These are phyloP conservation scores for Hamamelis virginiana DNA, from an alignment of 164 flowering plant genomes.

Conservation along the genomic window DNA sequence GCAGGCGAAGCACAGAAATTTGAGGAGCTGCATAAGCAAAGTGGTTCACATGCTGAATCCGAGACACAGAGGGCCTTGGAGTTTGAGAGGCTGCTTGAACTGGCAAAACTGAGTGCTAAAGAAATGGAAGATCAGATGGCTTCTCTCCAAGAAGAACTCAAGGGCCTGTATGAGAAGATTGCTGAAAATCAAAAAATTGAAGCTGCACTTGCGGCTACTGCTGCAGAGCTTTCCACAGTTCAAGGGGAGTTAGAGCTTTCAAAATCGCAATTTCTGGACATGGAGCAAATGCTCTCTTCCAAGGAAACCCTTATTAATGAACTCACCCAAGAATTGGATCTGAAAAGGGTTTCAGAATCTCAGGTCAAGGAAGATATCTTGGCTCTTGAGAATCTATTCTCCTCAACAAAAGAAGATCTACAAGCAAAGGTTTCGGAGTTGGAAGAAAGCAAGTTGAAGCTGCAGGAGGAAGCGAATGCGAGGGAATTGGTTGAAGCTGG, in stretches of 20 bases:
- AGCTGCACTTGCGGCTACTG: conserved; percentile 52
- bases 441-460: conserved; percentile 51
- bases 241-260: conserved; percentile 58
- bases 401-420: conserved; percentile 54
- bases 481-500: conserved; percentile 41
- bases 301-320: conserved; percentile 46
- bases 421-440: conserved; percentile 53
- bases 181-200: conserved; percentile 62
- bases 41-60: conserved; percentile 58
- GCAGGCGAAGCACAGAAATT: conserved; percentile 54
- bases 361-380: conserved; percentile 53
- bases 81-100: conserved; percentile 65
- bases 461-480: conserved; percentile 45
- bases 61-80: conserved; percentile 68
- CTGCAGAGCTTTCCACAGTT: conserved; percentile 48
- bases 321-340: conserved; percentile 54
- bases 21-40: conserved; percentile 65
- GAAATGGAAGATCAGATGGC: conserved; percentile 72
- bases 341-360: conserved; percentile 51
- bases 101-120: conserved; percentile 52
- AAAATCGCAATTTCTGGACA: conserved; percentile 45
- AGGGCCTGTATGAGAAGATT: conserved; percentile 62
- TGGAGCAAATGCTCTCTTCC: conserved; percentile 51
- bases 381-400: conserved; percentile 40
- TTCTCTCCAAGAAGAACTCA: conserved; percentile 61